phyloP scores from a whole-genome alignment of 2,329 filamentous ascomycete genomes.

The Chrysosporium keratinophilum region DNA sequence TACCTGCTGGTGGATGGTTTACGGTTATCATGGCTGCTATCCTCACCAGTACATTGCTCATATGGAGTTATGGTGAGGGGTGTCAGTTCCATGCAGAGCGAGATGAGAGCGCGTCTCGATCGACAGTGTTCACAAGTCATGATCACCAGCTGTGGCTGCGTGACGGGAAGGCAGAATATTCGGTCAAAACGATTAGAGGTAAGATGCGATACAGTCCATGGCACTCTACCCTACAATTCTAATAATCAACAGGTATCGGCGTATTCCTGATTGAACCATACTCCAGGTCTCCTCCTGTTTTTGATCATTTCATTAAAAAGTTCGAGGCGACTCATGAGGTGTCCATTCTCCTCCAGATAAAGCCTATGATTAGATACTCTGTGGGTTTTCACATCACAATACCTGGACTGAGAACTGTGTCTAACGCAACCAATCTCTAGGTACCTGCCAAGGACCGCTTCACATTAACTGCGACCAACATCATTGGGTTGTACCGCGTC shows the following conservation, averaged over 20 bases:
- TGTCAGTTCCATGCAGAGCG: slow-evolving; percentile 63
- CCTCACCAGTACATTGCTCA: slow-evolving; percentile 55
- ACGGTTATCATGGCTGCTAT: slow-evolving; percentile 55
- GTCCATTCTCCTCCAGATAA: slow-evolving; percentile 63
- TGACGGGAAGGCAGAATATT: slow-evolving; percentile 12
- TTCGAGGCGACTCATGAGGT: slow-evolving; percentile 58
- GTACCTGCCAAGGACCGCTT: slow-evolving; percentile 45
- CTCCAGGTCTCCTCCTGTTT: slow-evolving; percentile 54
- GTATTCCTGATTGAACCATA: slow-evolving; percentile 74
- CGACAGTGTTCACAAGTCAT: slow-evolving; percentile 16
- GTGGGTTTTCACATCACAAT: slow-evolving; percentile 4
- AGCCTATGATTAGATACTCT: slow-evolving; percentile 12
- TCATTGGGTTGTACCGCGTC: slow-evolving; percentile 14
- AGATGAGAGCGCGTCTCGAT: slow-evolving; percentile 44
- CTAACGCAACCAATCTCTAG: slow-evolving; percentile 44
- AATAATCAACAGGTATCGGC: slow-evolving; percentile 47
- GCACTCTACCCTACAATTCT: background rate
- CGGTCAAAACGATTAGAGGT: slow-evolving; percentile 17
- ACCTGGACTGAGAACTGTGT: background rate
- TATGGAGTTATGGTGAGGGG: slow-evolving; percentile 73
- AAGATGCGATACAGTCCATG: background rate
- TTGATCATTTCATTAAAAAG: slow-evolving; percentile 62
- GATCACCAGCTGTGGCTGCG: slow-evolving; percentile 13
- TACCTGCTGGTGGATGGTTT: slow-evolving; percentile 69
- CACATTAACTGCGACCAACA: slow-evolving; percentile 26